These are phyloP conservation scores for Rutstroemia sp. DNA, from an alignment of 2,329 filamentous ascomycete species.

Conservation along the genomic window DNA sequence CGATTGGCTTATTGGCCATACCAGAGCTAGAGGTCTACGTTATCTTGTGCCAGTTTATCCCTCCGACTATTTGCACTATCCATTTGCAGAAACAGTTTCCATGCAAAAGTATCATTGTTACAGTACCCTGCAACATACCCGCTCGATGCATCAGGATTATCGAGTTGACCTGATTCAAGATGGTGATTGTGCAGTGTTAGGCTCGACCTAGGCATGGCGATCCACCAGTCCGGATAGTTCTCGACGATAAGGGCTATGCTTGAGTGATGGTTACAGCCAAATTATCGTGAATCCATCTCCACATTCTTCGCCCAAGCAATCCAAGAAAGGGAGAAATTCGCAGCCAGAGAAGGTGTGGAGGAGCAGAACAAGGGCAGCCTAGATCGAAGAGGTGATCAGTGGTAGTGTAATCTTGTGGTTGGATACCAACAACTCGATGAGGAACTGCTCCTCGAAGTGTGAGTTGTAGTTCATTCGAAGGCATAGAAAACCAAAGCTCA, in stretches of 20 bases:
- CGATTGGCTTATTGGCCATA: constrained; percentile 17
- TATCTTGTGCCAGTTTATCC: constrained; percentile 10
- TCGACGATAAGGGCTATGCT: constrained; percentile 22
- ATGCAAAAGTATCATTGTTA: constrained; percentile 23
- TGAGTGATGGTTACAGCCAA: constrained; percentile 11
- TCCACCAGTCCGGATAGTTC: constrained; percentile 11
- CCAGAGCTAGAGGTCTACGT: constrained; percentile 13
- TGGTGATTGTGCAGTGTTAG: constrained; percentile 14
- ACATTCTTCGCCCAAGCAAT: constrained; percentile 13
- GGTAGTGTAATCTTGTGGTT: constrained; percentile 21
- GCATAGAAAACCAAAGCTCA: neutral
- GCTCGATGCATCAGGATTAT: constrained; percentile 11
- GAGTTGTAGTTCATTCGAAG: neutral
- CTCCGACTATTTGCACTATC: constrained; percentile 23
- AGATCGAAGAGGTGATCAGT: constrained; percentile 21
- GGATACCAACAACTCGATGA: constrained; percentile 7
- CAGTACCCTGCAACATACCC: constrained; percentile 15
- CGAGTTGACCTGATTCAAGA: constrained; percentile 13
- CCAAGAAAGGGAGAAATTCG: constrained; percentile 16
- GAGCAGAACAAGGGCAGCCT: constrained; percentile 19
- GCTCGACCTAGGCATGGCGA: constrained; percentile 13
- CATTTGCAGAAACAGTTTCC: constrained; percentile 38
- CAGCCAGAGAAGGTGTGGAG: constrained; percentile 25
- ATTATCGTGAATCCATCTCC: constrained; percentile 24
- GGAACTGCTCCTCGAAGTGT: constrained; percentile 1